Percentiles rank a stretch among this genome's conserved stretches.
phyloP scores from a whole-genome alignment of 179 eudicot genomes.

The Camellia oleifera region DNA sequence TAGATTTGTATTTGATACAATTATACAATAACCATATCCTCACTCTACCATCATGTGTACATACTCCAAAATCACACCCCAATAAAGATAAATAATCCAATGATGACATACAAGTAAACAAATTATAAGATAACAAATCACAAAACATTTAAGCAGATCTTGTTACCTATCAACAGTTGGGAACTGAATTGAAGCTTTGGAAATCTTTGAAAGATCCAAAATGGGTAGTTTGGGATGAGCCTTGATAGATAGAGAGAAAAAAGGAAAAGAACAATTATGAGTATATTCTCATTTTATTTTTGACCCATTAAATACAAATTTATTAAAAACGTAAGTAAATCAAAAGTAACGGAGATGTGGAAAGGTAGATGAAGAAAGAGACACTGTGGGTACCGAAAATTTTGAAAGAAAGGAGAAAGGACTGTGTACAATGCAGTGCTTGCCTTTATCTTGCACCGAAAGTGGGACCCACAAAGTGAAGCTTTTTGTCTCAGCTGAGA shows the following conservation, averaged over 20 bases:
- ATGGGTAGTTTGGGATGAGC: neutral
- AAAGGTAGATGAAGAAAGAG: conserved; percentile 2
- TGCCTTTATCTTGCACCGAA: conserved; percentile 9
- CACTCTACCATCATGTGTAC: neutral
- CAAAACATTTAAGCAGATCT: neutral
- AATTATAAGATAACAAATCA: neutral
- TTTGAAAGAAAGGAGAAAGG: neutral
- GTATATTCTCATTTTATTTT: neutral
- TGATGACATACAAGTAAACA: neutral
- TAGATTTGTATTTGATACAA: neutral
- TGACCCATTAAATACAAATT: conserved; percentile 2
- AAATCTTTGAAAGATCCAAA: conserved; percentile 13
- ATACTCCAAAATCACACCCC: neutral
- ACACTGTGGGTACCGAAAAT: conserved; percentile 1
- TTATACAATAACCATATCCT: neutral
- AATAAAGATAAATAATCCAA: neutral
- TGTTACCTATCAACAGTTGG: conserved; percentile 2
- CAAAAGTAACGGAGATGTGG: conserved; percentile 13
- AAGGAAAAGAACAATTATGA: neutral
- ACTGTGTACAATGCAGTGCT: neutral
- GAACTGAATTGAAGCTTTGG: conserved; percentile 1
- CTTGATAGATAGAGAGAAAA: neutral
- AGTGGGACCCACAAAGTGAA: conserved; percentile 8
- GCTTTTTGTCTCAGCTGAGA: conserved; percentile 12
- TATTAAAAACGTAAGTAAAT: neutral